Percentiles rank a stretch among this genome's conserved stretches.
Conservation (phyloP, 768 basidiomycete genomes). For the Serendipita sp. region DNA sequence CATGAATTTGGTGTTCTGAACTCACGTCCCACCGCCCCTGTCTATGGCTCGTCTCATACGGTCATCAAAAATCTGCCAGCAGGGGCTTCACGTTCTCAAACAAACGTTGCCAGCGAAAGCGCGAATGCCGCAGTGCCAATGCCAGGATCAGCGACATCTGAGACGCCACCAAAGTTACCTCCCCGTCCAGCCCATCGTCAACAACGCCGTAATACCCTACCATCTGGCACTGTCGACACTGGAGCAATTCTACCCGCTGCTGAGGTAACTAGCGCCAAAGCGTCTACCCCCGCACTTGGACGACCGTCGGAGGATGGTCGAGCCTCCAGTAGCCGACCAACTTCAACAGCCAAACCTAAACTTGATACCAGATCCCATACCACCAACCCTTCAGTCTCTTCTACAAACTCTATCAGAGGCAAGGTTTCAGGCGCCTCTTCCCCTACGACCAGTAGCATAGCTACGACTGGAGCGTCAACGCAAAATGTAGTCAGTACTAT, state of each 20-base stretch:
- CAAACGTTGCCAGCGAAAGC: neutral
- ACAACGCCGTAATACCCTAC: neutral
- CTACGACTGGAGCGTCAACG: neutral
- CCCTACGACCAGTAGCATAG: neutral
- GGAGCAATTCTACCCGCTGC: neutral
- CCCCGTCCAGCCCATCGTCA: neutral
- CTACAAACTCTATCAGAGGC: neutral
- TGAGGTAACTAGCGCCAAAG: neutral
- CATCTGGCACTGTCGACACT: neutral
- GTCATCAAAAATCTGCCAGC: constrained; percentile 34
- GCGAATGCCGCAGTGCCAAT: neutral
- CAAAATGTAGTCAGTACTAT: neutral
- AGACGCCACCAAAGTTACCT: neutral
- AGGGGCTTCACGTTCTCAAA: constrained; percentile 13
- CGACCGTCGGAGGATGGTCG: constrained; percentile 3
- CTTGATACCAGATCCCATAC: neutral
- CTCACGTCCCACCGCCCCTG: neutral
- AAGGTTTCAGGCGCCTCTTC: neutral
- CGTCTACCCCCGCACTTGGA: neutral
- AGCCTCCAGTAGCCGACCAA: neutral
- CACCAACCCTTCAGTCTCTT: neutral
- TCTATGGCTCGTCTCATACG: constrained; percentile 57
- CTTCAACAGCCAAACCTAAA: neutral
- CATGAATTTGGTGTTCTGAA: constrained; percentile 18
- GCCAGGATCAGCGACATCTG: neutral